Evolutionary conservation across 139 green algal genomes (phyloP).

Genomic region (Edaphochlamys debaryana): DNA sequence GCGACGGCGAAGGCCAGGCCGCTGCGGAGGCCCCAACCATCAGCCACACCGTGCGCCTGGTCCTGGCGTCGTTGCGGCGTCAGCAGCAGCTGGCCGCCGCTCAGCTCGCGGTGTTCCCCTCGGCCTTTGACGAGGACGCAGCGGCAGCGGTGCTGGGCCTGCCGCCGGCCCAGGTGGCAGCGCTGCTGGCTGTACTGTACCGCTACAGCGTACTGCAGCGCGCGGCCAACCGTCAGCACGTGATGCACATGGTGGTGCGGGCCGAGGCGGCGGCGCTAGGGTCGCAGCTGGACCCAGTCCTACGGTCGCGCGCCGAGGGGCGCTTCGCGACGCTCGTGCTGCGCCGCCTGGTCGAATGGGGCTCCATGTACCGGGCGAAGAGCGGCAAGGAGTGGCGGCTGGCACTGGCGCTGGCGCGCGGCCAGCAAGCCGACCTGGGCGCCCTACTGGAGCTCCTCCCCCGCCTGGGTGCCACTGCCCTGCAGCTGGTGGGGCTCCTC

Average conservation of each 20-base stretch:
- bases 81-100: neutral
- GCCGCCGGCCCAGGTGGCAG: neutral
- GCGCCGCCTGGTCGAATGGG: neutral
- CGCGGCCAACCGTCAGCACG: neutral
- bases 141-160: neutral
- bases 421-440: neutral
- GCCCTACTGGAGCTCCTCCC: too few species aligned
- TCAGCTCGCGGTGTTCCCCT: constrained; percentile 32
- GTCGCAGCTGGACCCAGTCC: too few species aligned
- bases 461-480: too few species aligned
- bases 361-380: neutral
- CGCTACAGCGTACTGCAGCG: neutral
- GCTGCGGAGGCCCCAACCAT: neutral
- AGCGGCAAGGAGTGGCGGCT: neutral
- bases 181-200: neutral
- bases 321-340: neutral
- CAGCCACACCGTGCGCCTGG: constrained; percentile 1
- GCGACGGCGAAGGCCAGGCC: too few species aligned
- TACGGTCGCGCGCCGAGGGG: too few species aligned
- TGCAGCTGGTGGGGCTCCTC: too few species aligned
- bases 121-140: constrained; percentile 1
- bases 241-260: neutral
- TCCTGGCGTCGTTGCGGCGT: neutral
- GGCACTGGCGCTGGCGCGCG: neutral
- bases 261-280: too few species aligned